phyloP scores from a whole-genome alignment of 23 red algal species.

The Agarophyton chilense region DNA sequence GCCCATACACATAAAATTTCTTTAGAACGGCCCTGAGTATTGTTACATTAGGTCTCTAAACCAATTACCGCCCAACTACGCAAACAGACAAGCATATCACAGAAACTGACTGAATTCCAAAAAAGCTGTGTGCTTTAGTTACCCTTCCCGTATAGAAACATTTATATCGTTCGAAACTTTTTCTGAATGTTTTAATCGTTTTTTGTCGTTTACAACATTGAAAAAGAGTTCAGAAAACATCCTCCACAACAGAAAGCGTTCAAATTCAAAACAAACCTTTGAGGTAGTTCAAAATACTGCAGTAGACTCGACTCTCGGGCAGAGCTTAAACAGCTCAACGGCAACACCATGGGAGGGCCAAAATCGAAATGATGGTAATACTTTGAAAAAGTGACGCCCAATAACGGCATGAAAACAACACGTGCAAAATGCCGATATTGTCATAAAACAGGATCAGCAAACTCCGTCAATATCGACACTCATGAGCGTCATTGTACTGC shows the following conservation, averaged over 20 bases:
- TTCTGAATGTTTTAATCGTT: background rate
- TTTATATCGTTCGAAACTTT: background rate
- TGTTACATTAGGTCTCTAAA: no score
- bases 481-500: background rate
- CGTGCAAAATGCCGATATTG: background rate
- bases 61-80: no score
- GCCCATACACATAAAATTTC: no score
- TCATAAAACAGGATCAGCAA: background rate
- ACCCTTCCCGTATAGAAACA: constrained; percentile 17
- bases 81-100: no score
- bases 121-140: no score
- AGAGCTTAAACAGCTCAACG: background rate
- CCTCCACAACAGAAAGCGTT: background rate
- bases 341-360: background rate
- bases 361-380: background rate
- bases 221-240: background rate
- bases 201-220: background rate
- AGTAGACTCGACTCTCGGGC: no score
- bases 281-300: no score
- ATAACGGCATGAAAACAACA: background rate
- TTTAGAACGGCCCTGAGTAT: no score
- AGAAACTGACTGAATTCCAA: no score
- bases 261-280: constrained; percentile 3
- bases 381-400: background rate
- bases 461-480: background rate